Evolutionary conservation across 768 basidiomycete genomes (phyloP).

Genomic region (Lyophyllum atratum): DNA sequence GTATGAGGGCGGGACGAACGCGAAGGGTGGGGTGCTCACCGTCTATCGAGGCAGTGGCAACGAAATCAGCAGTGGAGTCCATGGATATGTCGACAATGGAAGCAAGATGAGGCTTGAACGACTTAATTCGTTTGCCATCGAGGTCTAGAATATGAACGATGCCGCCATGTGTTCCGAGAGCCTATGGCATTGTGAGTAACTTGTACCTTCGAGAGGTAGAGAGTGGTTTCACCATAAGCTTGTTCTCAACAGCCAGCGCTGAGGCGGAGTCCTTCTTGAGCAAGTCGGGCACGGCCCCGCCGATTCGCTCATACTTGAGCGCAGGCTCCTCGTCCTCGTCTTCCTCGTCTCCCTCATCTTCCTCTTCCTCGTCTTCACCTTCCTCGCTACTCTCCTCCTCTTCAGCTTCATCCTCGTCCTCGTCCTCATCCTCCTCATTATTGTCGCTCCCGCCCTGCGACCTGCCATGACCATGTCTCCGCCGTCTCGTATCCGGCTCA

Average conservation of each 20-base stretch:
- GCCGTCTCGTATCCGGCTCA: background rate
- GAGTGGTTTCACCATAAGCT: conserved; percentile 56
- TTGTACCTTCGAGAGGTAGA: background rate
- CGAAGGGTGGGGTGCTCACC: conserved; percentile 51
- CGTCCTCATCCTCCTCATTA: conserved; percentile 25
- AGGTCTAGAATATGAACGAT: conserved; percentile 85
- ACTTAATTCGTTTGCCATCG: conserved; percentile 80
- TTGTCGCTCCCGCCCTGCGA: conserved; percentile 20
- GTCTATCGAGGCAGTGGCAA: conserved; percentile 92
- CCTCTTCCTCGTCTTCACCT: conserved; percentile 48
- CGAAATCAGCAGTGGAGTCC: conserved; percentile 84
- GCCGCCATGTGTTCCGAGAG: conserved; percentile 91
- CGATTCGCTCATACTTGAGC: conserved; percentile 87
- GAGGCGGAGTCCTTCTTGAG: conserved; percentile 91
- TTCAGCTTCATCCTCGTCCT: conserved; percentile 22
- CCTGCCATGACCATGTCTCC: background rate
- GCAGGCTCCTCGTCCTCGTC: conserved; percentile 90
- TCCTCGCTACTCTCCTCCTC: conserved; percentile 28
- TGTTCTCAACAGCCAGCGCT: conserved; percentile 73
- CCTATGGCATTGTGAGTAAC: conserved; percentile 47
- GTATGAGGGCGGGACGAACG: conserved; percentile 15
- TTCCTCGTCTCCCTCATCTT: conserved; percentile 58
- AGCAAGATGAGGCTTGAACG: conserved; percentile 88
- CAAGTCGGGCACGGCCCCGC: conserved; percentile 70
- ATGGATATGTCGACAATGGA: conserved; percentile 84